Conservation (phyloP, 2,329 filamentous ascomycete genomes). For the Botrytis fragariae region DNA sequence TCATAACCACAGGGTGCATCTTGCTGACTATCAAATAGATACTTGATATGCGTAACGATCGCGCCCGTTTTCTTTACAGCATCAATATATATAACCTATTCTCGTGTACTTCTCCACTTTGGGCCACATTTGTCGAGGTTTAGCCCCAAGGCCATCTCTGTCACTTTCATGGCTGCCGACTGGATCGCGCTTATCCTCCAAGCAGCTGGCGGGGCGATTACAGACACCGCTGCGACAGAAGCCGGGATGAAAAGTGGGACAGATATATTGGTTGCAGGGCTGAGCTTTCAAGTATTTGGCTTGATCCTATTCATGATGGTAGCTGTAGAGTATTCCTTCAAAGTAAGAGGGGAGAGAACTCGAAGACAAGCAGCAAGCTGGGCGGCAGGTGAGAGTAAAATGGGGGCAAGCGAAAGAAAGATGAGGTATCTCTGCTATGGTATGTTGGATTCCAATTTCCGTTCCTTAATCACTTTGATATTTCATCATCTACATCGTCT, state of each 20-base stretch:
- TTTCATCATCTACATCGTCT: background rate
- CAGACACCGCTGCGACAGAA: slow-evolving; percentile 41
- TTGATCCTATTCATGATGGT: slow-evolving; percentile 33
- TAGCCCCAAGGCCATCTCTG: slow-evolving; percentile 51
- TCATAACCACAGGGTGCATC: background rate
- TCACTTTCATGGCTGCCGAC: slow-evolving; percentile 47
- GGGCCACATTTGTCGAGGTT: slow-evolving; percentile 47
- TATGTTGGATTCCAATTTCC: background rate
- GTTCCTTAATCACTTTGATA: background rate
- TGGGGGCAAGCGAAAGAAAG: background rate
- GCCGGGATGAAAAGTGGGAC: slow-evolving; percentile 22
- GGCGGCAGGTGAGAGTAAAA: background rate
- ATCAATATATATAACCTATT: slow-evolving; percentile 57
- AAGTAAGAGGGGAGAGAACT: slow-evolving; percentile 16
- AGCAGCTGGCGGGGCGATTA: slow-evolving; percentile 52
- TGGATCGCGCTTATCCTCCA: slow-evolving; percentile 57
- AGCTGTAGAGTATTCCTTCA: slow-evolving; percentile 23
- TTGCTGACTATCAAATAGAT: slow-evolving; percentile 39
- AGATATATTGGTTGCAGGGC: slow-evolving; percentile 42
- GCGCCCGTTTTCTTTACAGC: slow-evolving; percentile 53
- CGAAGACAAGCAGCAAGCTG: slow-evolving; percentile 8
- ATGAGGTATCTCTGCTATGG: slow-evolving; percentile 5
- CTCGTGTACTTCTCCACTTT: slow-evolving; percentile 54
- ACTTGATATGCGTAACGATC: slow-evolving; percentile 54
- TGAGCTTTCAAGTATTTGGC: slow-evolving; percentile 41